phyloP scores from a whole-genome alignment of 2,329 filamentous ascomycete genomes.

The Aureobasidium sp. region DNA sequence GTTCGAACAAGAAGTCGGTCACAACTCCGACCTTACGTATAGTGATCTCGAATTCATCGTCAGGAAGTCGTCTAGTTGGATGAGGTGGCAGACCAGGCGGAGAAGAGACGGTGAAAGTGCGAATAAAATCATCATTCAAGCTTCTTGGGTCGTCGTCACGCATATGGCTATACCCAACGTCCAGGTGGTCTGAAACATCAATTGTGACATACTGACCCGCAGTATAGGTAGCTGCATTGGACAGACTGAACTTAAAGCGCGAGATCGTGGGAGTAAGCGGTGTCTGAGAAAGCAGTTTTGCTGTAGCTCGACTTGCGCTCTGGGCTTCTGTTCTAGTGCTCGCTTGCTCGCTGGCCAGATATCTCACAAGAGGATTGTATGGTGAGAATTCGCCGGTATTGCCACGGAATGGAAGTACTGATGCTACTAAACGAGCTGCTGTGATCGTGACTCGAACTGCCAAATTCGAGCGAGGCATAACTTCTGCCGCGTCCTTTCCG shows the following conservation, averaged over 20 bases:
- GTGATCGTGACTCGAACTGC: slow-evolving; percentile 61
- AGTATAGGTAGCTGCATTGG: slow-evolving; percentile 43
- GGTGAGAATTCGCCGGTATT: slow-evolving; percentile 55
- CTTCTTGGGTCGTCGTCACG: slow-evolving; percentile 69
- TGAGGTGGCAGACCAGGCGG: slow-evolving; percentile 34
- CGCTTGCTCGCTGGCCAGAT: slow-evolving; percentile 52
- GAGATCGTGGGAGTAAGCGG: slow-evolving; percentile 59
- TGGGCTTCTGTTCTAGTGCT: slow-evolving; percentile 19
- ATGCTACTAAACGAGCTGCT: slow-evolving; percentile 54
- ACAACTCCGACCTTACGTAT: slow-evolving; percentile 61
- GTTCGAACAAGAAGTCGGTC: slow-evolving; percentile 56
- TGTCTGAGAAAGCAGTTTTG: slow-evolving; percentile 53
- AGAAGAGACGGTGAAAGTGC: slow-evolving; percentile 76
- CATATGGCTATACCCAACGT: slow-evolving; percentile 76
- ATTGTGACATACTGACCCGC: slow-evolving; percentile 74
- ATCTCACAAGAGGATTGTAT: slow-evolving; percentile 70
- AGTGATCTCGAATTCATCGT: slow-evolving; percentile 62
- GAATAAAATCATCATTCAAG: slow-evolving; percentile 75
- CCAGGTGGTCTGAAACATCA: slow-evolving; percentile 62
- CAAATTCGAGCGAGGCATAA: slow-evolving; percentile 65
- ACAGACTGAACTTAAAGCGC: slow-evolving; percentile 54
- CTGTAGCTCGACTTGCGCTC: slow-evolving; percentile 30
- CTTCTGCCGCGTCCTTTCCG: slow-evolving; percentile 51
- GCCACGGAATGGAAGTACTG: slow-evolving; percentile 63
- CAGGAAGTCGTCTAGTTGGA: slow-evolving; percentile 21